These are phyloP conservation scores for Phytophthora sansomeana DNA, from an alignment of 352 stramenopile species.

Conservation along the genomic window DNA sequence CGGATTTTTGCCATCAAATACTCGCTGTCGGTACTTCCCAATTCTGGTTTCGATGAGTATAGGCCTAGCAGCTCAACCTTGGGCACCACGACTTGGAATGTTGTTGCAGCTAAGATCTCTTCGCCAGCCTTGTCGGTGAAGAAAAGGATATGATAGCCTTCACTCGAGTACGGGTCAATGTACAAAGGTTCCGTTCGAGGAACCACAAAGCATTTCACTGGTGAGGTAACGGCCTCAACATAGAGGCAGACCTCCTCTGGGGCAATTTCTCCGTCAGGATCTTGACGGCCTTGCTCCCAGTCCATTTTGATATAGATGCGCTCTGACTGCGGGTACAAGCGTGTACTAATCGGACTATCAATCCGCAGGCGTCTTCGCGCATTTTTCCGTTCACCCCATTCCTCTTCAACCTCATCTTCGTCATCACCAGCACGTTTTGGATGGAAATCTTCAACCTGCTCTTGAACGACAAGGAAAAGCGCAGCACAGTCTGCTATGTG, in stretches of 20 bases:
- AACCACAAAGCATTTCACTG: slow-evolving; percentile 34
- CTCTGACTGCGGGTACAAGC: slow-evolving; percentile 47
- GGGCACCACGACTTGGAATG: slow-evolving; percentile 50
- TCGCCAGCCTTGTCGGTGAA: slow-evolving; percentile 41
- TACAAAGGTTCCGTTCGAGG: slow-evolving; percentile 49
- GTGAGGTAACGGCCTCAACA: slow-evolving; percentile 30
- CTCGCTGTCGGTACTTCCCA: not conserved
- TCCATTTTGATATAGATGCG: slow-evolving; percentile 57
- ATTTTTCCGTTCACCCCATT: slow-evolving; percentile 1
- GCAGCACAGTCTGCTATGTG: slow-evolving; percentile 34
- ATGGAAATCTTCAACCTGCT: slow-evolving; percentile 26
- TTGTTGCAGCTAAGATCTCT: slow-evolving; percentile 45
- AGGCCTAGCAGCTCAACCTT: slow-evolving; percentile 41
- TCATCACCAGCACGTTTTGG: not conserved
- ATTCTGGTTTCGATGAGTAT: slow-evolving; percentile 16
- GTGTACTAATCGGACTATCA: slow-evolving; percentile 28
- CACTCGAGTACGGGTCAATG: slow-evolving; percentile 20
- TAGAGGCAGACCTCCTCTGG: slow-evolving; percentile 51
- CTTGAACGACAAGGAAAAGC: slow-evolving; percentile 40
- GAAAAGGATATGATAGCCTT: slow-evolving; percentile 55
- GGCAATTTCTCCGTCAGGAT: slow-evolving; percentile 7
- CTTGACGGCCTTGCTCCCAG: slow-evolving; percentile 20
- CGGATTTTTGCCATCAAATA: slow-evolving; percentile 43
- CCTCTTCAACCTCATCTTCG: slow-evolving; percentile 1
- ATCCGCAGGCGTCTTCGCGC: slow-evolving; percentile 30